These are phyloP conservation scores for Komagataella kurtzmanii DNA, from an alignment of 805 yeast species.

Conservation along the genomic window DNA sequence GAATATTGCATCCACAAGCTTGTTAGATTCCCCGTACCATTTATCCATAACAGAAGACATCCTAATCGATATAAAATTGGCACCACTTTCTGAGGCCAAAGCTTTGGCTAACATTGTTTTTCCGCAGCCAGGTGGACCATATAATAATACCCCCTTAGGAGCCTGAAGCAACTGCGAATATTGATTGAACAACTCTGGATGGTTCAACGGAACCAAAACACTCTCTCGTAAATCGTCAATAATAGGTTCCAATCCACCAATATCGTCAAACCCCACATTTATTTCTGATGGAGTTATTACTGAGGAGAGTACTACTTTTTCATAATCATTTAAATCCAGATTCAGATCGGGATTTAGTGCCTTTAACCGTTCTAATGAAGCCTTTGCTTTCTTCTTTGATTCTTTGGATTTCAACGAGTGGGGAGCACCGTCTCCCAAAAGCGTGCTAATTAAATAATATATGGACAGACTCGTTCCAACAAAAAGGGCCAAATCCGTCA, in stretches of 20 bases:
- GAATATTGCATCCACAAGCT: constrained; percentile 98
- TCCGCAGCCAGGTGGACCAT: constrained; percentile 99
- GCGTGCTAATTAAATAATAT: constrained; percentile 27
- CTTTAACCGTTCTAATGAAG: constrained; percentile 44
- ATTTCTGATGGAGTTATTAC: constrained; percentile 84
- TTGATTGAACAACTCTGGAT: constrained; percentile 70
- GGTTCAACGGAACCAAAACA: constrained; percentile 88
- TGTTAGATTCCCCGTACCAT: constrained; percentile 97
- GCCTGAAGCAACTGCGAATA: constrained; percentile 91
- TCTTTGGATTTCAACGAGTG: constrained; percentile 35
- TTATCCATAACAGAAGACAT: constrained; percentile 98
- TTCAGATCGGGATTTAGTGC: constrained; percentile 43
- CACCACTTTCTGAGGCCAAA: constrained; percentile 92
- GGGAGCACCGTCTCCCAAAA: constrained; percentile 13
- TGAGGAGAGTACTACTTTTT: constrained; percentile 59
- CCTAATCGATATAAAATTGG: constrained; percentile 89
- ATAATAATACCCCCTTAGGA: constrained; percentile 91
- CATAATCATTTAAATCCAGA: constrained; percentile 56
- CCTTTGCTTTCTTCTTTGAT: constrained; percentile 45
- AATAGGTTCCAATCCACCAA: constrained; percentile 78
- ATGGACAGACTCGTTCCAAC: constrained; percentile 40
- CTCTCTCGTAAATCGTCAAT: constrained; percentile 93
- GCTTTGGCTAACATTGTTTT: constrained; percentile 98
- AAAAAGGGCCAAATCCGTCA: constrained; percentile 17
- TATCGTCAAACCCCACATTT: constrained; percentile 90